Evolutionary conservation across 192 early-diverging fungal species (phyloP).

Genomic region (Gorgonomyces haynaldii): DNA sequence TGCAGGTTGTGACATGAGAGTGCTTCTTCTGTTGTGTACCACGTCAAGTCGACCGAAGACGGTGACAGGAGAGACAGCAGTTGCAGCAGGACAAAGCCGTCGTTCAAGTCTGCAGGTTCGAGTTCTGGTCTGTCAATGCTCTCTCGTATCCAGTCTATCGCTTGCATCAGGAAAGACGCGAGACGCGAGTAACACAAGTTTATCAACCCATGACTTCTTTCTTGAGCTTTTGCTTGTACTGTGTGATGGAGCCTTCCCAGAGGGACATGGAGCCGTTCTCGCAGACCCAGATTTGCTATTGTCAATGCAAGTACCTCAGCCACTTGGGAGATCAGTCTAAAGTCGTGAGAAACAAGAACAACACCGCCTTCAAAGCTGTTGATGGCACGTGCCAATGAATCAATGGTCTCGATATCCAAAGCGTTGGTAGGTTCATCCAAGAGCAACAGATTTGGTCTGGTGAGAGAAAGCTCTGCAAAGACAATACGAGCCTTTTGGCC

Average conservation of each 20-base stretch:
- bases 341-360: slow-evolving; percentile 97
- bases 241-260: slow-evolving; percentile 70
- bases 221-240: slow-evolving; percentile 83
- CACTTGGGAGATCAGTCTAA: slow-evolving; percentile 92
- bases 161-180: too few relatives aligned
- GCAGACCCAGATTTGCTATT: slow-evolving; percentile 78
- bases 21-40: slow-evolving; percentile 30
- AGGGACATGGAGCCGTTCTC: slow-evolving; percentile 64
- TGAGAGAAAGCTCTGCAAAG: slow-evolving; percentile 85
- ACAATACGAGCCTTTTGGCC: slow-evolving; percentile 93
- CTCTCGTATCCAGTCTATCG: too few relatives aligned
- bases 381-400: slow-evolving; percentile 91
- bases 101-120: slow-evolving; percentile 25
- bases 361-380: slow-evolving; percentile 91
- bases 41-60: slow-evolving; percentile 19
- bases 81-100: slow-evolving; percentile 33
- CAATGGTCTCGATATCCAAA: slow-evolving; percentile 79
- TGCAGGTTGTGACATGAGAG: slow-evolving; percentile 4
- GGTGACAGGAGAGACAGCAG: slow-evolving; percentile 27
- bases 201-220: slow-evolving; percentile 67
- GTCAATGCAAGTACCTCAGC: slow-evolving; percentile 43
- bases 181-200: too few relatives aligned
- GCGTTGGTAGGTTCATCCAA: slow-evolving; percentile 99
- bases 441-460: slow-evolving; percentile 84
- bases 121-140: too few relatives aligned